Evolutionary conservation across 768 basidiomycete genomes (phyloP).

Genomic region (Xanthoconium stramineum): DNA sequence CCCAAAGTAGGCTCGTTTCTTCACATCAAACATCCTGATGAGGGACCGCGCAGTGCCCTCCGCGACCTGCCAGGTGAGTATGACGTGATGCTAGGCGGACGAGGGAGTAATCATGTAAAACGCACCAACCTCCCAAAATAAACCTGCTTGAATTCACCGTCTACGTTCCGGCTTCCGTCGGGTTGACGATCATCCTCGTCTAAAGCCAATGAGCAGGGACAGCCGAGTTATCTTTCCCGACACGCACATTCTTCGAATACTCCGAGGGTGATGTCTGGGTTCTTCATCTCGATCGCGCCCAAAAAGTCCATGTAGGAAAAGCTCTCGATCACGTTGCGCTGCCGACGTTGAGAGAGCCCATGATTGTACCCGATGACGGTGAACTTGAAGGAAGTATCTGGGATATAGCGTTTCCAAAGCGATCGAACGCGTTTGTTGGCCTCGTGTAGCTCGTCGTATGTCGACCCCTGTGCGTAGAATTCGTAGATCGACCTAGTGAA

Average conservation of each 20-base stretch:
- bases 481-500: constrained; percentile 66
- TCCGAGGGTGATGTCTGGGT: constrained; percentile 67
- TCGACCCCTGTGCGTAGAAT: constrained; percentile 67
- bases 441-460: constrained; percentile 69
- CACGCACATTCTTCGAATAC: constrained; percentile 86
- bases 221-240: not conserved
- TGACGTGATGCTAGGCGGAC: not conserved
- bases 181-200: constrained; percentile 52
- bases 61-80: constrained; percentile 38
- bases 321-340: constrained; percentile 65
- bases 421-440: constrained; percentile 40
- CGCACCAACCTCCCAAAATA: constrained; percentile 89
- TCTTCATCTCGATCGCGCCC: constrained; percentile 79
- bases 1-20: constrained; percentile 86
- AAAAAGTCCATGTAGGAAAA: constrained; percentile 84
- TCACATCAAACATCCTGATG: constrained; percentile 75
- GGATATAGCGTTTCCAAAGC: constrained; percentile 58
- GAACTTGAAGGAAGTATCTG: constrained; percentile 79
- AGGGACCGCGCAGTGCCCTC: constrained; percentile 69
- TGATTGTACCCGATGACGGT: constrained; percentile 71
- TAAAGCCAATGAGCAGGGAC: constrained; percentile 17
- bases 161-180: constrained; percentile 51
- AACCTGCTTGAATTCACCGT: constrained; percentile 64
- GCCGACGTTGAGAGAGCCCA: constrained; percentile 63
- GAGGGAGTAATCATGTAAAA: constrained; percentile 11